phyloP scores from a whole-genome alignment of 2,329 filamentous ascomycete species.

The Zasmidium citrigriseum region DNA sequence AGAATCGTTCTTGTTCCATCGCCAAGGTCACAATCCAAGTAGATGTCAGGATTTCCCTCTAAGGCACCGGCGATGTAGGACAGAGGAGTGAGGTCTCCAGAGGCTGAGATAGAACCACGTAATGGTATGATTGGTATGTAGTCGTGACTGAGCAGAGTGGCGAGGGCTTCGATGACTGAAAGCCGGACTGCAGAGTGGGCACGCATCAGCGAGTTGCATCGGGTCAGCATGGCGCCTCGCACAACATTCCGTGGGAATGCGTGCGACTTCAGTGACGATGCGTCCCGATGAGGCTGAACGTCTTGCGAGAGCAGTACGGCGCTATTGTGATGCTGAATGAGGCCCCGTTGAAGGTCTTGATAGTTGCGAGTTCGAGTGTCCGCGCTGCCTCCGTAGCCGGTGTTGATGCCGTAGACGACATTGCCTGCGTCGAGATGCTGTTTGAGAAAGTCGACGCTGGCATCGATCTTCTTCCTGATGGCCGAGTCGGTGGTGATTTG shows the following conservation, averaged over 20 bases:
- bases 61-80: slow-evolving; percentile 56
- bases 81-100: slow-evolving; percentile 58
- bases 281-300: no score
- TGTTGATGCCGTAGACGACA: slow-evolving; percentile 46
- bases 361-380: slow-evolving; percentile 57
- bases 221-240: slow-evolving; percentile 56
- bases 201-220: slow-evolving; percentile 57
- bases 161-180: slow-evolving; percentile 47
- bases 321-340: slow-evolving; percentile 58
- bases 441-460: slow-evolving; percentile 7
- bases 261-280: slow-evolving; percentile 16
- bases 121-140: slow-evolving; percentile 56
- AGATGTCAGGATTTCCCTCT: slow-evolving; percentile 46
- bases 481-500: no score
- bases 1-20: slow-evolving; percentile 31
- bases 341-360: slow-evolving; percentile 54
- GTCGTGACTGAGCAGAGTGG: slow-evolving; percentile 38
- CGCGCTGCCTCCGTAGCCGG: slow-evolving; percentile 66
- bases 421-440: slow-evolving; percentile 1
- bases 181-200: slow-evolving; percentile 58
- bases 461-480: slow-evolving; percentile 3
- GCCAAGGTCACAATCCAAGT: slow-evolving; percentile 35
- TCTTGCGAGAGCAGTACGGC: slow-evolving; percentile 45
- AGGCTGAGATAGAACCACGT: slow-evolving; percentile 60
- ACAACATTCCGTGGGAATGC: slow-evolving; percentile 55